Evolutionary conservation across 768 basidiomycete species (phyloP), one percentile per base, ranked within the genome.

Genomic region (Auricularia auricula-judae): DNA sequence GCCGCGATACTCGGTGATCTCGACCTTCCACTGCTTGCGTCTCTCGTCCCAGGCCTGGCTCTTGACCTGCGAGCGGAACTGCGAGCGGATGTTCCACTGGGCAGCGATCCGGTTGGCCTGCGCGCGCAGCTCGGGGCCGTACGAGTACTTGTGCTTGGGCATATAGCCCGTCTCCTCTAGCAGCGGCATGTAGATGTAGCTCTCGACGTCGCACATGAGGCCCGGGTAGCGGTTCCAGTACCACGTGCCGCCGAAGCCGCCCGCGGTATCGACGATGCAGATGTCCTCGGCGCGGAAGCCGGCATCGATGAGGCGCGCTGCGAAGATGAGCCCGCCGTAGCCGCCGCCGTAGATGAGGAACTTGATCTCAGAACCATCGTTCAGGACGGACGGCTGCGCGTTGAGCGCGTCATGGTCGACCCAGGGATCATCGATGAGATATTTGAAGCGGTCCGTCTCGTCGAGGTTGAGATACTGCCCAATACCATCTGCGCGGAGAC

Each of bases 211-310:
- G 44, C 39, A 42, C 33, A 36, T 36, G 33, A 44, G 36, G 44
- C 62, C 62, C 0, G 62, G 62, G n/a, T 63, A 63, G 39, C 39
- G 44, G 18, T 63, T 63, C 62, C 62, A 63, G 39, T 63, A 63
- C 62, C 62, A 63, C 12, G 62, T 63, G 39, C 62, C 62, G 16
- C 62, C 62, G 7, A 63, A 51, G 3, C 44, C 62, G 10, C 18
- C 34, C 10, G n/a, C 62, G 39, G 36, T 34, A n/a, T 63, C 62
- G 36, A 42, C 21, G 33, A 63, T 51, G 47, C 47, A 21, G 14
- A 51, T 51, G 47, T 51, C 47, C 11, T 16, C 14, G 11, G 47
- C 47, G 47, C 47, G 11, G 47, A 51, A 21, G 47, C 47, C 47
- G 14, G 14, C 47, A 16, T 51, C 5, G 21, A 51, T 51, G 47